These are phyloP conservation scores for Eleusine coracana DNA, from an alignment of 176 grass and related monocot genomes.

Conservation along the genomic window DNA sequence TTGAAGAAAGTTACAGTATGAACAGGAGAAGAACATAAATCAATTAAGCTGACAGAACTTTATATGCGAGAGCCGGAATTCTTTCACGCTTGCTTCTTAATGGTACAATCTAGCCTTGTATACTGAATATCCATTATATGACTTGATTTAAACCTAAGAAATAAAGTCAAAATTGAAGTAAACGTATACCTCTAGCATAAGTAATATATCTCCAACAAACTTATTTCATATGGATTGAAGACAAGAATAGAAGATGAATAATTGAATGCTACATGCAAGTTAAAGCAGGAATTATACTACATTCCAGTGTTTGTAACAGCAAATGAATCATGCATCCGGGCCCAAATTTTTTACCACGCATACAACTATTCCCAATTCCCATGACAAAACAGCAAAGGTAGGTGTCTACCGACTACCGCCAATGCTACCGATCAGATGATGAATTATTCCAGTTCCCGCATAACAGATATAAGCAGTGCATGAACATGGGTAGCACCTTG, in stretches of 20 bases:
- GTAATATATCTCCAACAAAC: neutral
- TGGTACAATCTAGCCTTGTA: neutral
- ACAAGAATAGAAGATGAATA: neutral
- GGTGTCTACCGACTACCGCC: neutral
- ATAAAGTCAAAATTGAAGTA: neutral
- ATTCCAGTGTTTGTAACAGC: neutral
- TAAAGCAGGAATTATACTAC: neutral
- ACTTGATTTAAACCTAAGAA: neutral
- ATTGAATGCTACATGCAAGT: neutral
- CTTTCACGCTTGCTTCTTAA: neutral
- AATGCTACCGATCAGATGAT: neutral
- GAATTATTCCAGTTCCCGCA: neutral
- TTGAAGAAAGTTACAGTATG: neutral
- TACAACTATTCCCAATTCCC: neutral
- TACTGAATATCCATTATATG: neutral
- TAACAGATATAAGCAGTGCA: neutral
- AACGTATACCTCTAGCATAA: neutral
- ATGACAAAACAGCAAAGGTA: neutral
- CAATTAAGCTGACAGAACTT: neutral
- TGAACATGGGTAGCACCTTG: neutral
- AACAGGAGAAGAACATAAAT: neutral
- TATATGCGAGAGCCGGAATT: neutral
- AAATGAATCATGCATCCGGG: neutral
- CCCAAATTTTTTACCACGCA: neutral
- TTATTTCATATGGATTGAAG: neutral